These are phyloP conservation scores for Leptographium lundbergii DNA, from an alignment of 2,329 filamentous ascomycete species.

Conservation along the genomic window DNA sequence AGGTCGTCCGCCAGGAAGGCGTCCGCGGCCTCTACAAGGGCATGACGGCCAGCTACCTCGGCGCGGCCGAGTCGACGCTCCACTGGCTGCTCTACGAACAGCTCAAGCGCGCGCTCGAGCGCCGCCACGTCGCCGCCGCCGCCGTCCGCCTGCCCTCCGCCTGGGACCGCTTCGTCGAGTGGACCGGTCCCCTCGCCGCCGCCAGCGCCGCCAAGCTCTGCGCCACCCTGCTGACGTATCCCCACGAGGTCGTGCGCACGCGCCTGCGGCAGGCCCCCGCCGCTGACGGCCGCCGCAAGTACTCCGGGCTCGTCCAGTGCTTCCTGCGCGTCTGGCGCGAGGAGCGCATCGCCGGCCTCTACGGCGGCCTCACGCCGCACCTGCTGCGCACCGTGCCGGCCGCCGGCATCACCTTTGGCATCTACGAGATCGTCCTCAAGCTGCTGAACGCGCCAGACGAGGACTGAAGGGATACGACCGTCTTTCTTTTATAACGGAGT, in stretches of 20 bases:
- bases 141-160: constrained; percentile 37
- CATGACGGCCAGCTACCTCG: constrained; percentile 81
- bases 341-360: constrained; percentile 74
- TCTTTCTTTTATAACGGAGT: too few species aligned
- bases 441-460: constrained; percentile 10
- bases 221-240: constrained; percentile 76
- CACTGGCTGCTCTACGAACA: constrained; percentile 95
- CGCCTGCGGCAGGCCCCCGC: constrained; percentile 74
- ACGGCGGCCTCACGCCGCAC: constrained; percentile 84
- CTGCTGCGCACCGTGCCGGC: constrained; percentile 83
- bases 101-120: constrained; percentile 63
- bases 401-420: constrained; percentile 93
- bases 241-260: constrained; percentile 83
- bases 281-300: constrained; percentile 61
- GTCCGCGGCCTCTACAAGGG: constrained; percentile 76
- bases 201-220: constrained; percentile 78
- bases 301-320: constrained; percentile 78
- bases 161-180: constrained; percentile 66
- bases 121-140: constrained; percentile 45
- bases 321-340: constrained; percentile 81
- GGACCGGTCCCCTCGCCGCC: constrained; percentile 65
- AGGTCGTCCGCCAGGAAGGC: constrained; percentile 72
- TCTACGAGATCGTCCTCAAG: constrained; percentile 42
- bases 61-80: constrained; percentile 77
- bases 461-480: neutral